Base-by-base conservation (phyloP, 768 basidiomycete genomes). In the Tricholomella constricta region DNA sequence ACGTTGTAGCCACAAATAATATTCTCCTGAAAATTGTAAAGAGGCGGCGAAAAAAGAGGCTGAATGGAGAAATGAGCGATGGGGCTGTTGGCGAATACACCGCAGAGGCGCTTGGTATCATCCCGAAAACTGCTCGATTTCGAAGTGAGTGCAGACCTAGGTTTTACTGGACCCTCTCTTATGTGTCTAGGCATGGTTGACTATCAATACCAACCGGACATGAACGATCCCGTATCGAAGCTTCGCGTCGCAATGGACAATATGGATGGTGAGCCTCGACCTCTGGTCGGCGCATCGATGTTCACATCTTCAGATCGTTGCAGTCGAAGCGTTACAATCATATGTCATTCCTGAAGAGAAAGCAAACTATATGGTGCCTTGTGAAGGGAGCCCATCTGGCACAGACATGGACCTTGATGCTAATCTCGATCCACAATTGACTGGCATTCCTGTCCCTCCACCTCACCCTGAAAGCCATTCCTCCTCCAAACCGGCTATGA, bases 91-190 rank as follows among this genome's bases (percentile, higher is more conserved):
- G 91, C 11, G 85, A 94, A 63, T 96, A 88, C 68, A 87, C 79
- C 1, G 78, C 84, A 12, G 80, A 89, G 52, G 79, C 88, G 0
- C 68, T 91, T 7, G 96, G 95, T 0, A 69, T 86, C 11, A 77
- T 89, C n/a, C 75, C 83, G 0, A 93, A 89, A 72, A 91, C 93
- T 3, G 88, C 85, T 46, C 80, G 96, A 48, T 98, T 98, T 73
- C 81, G 95, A 71, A 88, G 96, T 95, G 64, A 71, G 88, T 76
- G 20, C 17, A 41, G 17, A 57, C 36, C 32, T 49, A 8, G 36
- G 15, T 20, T 22, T 54, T 31, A 9, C 20, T 9, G 32, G n/a
- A 37, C 40, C 20, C 10, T 36, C 34, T 11, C 35, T 49, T 25
- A 46, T 40, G n/a, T 35, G n/a, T 41, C 31, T 52, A 98, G 96